These are phyloP conservation scores for Saccharomyces hybrid DNA, from an alignment of 1,139 yeast species.

Conservation along the genomic window DNA sequence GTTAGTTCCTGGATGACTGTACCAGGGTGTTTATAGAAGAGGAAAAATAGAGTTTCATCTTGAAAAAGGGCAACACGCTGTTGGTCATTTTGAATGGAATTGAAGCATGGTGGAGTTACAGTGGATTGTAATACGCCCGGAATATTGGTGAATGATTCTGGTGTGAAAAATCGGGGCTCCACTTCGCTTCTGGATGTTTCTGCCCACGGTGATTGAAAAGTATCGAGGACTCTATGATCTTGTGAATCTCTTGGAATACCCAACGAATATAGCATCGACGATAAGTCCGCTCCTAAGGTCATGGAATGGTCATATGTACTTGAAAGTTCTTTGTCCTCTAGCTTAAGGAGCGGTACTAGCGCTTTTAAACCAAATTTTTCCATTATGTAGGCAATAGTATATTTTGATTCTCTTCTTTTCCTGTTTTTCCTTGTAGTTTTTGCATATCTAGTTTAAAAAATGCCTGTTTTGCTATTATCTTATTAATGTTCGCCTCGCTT, in stretches of 20 bases:
- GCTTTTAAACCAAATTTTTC: conserved; percentile 72
- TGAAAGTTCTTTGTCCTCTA: conserved; percentile 20
- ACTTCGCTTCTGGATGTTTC: conserved; percentile 86
- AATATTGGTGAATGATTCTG: conserved; percentile 36
- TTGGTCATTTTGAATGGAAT: conserved; percentile 45
- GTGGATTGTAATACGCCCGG: conserved; percentile 29
- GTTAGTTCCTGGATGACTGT: conserved; percentile 91
- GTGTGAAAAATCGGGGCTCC: conserved; percentile 61
- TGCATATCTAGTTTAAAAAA: background rate
- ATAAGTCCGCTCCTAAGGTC: conserved; percentile 79
- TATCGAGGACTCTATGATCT: conserved; percentile 43
- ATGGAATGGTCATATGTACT: conserved; percentile 32
- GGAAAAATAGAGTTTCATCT: conserved; percentile 88
- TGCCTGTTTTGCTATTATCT: background rate
- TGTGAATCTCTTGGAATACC: conserved; percentile 24
- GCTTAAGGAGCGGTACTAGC: conserved; percentile 52
- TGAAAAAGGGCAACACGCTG: conserved; percentile 67
- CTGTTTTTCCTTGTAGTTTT: background rate
- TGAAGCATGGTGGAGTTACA: conserved; percentile 29
- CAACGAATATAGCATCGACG: conserved; percentile 52
- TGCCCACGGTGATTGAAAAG: conserved; percentile 90
- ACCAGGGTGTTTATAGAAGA: conserved; percentile 89
- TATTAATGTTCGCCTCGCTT: background rate
- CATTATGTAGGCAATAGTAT: conserved; percentile 25
- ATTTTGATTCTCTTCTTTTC: conserved; percentile 3